Evolutionary conservation across 148 eudicot genomes (phyloP).

Genomic region (Vaccinium corymbosum): DNA sequence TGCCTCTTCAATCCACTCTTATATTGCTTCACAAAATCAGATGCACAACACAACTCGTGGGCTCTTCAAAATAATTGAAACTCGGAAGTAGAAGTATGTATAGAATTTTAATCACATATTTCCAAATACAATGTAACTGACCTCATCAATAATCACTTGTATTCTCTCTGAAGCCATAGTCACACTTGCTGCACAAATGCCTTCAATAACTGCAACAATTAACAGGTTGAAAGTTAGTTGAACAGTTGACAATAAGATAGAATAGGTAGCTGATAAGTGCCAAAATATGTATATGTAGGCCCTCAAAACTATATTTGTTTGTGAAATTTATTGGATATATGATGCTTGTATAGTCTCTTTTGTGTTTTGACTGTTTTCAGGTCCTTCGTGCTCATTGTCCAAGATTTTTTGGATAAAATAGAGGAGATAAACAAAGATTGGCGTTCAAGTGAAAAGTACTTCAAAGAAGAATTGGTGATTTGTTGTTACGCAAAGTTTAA

Average conservation of each 20-base stretch:
- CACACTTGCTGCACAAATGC: constrained; percentile 16
- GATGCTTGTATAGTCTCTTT: too few relatives aligned
- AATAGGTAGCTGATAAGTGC: neutral
- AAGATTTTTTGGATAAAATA: too few relatives aligned
- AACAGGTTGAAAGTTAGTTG: constrained; percentile 7
- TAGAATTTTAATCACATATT: constrained; percentile 7
- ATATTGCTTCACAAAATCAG: neutral
- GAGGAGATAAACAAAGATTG: too few relatives aligned
- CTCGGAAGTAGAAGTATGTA: neutral
- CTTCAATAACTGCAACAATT: constrained; percentile 26
- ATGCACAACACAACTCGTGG: neutral
- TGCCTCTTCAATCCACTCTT: neutral
- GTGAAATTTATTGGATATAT: too few relatives aligned
- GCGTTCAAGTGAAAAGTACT: too few relatives aligned
- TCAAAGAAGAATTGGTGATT: too few relatives aligned
- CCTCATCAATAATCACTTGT: constrained; percentile 22
- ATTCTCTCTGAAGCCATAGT: constrained; percentile 25
- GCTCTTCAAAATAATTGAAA: neutral
- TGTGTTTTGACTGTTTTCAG: too few relatives aligned
- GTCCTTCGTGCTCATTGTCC: too few relatives aligned
- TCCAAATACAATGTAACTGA: constrained; percentile 11
- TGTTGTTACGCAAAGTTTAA: too few relatives aligned
- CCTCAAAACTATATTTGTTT: too few relatives aligned
- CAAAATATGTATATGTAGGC: too few relatives aligned
- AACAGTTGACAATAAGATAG: neutral